Conservation (phyloP, 2,329 filamentous ascomycete species). For the Venturia carpophila region DNA sequence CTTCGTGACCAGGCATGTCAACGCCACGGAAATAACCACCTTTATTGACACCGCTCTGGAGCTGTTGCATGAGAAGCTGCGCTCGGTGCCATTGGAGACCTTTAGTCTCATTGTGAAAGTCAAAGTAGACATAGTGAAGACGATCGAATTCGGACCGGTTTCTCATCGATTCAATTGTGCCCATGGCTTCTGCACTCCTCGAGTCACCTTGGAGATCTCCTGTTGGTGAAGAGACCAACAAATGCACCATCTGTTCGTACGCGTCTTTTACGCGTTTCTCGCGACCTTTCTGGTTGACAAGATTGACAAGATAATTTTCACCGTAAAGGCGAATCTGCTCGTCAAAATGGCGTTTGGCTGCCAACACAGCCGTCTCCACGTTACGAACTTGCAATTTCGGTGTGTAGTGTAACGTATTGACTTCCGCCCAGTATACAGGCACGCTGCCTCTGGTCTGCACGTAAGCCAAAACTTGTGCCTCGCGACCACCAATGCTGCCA, state of each 20-base stretch:
- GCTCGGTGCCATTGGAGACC: constrained; percentile 89
- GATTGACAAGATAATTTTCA: constrained; percentile 93
- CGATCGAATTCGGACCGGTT: constrained; percentile 62
- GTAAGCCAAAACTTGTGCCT: constrained; percentile 86
- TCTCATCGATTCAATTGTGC: constrained; percentile 59
- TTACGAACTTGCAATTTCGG: constrained; percentile 83
- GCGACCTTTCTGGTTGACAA: constrained; percentile 92
- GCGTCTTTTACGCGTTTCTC: constrained; percentile 85
- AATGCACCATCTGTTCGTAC: constrained; percentile 82
- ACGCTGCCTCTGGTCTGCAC: constrained; percentile 96
- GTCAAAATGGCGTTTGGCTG: constrained; percentile 79
- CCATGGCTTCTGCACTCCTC: constrained; percentile 70
- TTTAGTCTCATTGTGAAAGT: constrained; percentile 97
- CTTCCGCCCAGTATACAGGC: constrained; percentile 90
- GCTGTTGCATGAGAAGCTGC: constrained; percentile 72
- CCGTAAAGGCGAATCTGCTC: constrained; percentile 92
- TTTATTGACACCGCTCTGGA: constrained; percentile 65
- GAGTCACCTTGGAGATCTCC: constrained; percentile 53
- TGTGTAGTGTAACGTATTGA: constrained; percentile 87
- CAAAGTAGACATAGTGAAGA: constrained; percentile 95
- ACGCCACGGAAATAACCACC: constrained; percentile 91
- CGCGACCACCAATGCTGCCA: constrained; percentile 60
- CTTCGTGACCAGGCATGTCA: constrained; percentile 69
- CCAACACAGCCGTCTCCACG: constrained; percentile 68
- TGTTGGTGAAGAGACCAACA: constrained; percentile 60